Base-by-base conservation (phyloP, 108 stramenopile species). In the Cyclotella choctawhatcheeana region DNA sequence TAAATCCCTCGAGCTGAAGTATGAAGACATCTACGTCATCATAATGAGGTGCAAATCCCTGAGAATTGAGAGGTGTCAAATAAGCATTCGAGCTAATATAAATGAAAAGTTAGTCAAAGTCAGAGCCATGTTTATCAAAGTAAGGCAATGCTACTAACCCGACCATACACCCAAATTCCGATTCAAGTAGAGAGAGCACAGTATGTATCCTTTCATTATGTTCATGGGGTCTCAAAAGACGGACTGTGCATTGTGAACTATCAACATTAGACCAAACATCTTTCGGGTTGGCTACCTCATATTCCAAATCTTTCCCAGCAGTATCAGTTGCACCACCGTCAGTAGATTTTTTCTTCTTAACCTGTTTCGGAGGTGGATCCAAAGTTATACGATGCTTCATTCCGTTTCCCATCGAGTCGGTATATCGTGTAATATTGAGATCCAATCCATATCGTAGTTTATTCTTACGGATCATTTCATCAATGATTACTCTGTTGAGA, bases 31-130 rank as follows among this genome's bases (percentile, higher is more conserved):
- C 97, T 65, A 98, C 97, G 71, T 99, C 98, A 76, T 99, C 99
- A 66, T 97, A 99, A 76, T 99, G 99, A 0, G 99, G 98, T 7
- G 99, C 97, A 81, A 99, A 99, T 8, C 99, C 99, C 76, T 98
- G 98, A n/a, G 90, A 86, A 8, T 83, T 78, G 5, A 72, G 58
- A 5, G 99, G 98, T 1, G 99, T 99, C 43, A 98, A 71, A 65
- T 99, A 99, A 0, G 93, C 93, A 76, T 99, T 99, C 5, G 95
- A n/a, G n/a, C n/a, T n/a, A n/a, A n/a, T n/a, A n/a, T n/a, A n/a
- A n/a, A n/a, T n/a, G n/a, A n/a, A n/a, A n/a, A n/a, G n/a, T n/a
- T n/a, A n/a, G n/a, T n/a, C n/a, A n/a, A n/a, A n/a, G n/a, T n/a
- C n/a, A n/a, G n/a, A n/a, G n/a, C n/a, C n/a, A n/a, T n/a, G n/a